Evolutionary conservation across 116 monocot genomes (phyloP), one percentile per base, ranked within the genome.

Genomic region (Trichopus zeylanicus): DNA sequence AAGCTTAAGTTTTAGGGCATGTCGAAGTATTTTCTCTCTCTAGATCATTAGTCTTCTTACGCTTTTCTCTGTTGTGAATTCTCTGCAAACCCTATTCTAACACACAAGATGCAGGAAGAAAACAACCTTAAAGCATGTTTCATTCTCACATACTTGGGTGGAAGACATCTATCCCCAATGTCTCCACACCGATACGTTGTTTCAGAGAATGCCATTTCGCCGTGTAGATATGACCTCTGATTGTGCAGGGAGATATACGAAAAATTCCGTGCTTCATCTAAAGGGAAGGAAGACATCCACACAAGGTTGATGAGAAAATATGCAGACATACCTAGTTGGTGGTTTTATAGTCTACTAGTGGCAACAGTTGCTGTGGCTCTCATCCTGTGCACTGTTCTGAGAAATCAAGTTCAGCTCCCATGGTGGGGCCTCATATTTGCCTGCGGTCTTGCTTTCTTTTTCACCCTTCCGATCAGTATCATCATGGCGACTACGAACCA

Each of bases 401-500:
- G 81, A 59, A 48, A 81, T 18, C 64, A 95, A 67, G 83, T 95
- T 63, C 95, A 95, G 64, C 84, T 95, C 1, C 89, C 80, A 56
- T 86, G 90, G 86, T 95, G 95, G 90, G 90, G 84, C 0, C 81
- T 95, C 48, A 29, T 90, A 49, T 84, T 95, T 42, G 90, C 95
- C 6, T 95, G 90, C 38, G 70, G 20, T 7, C 72, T 95, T 70
- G 87, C 95, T 51, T 90, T 89, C 63, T 1, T 77, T 9, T 90
- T 95, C 75, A 90, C 95, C 27, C 81, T 95, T 53, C 95, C 95
- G 15, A 87, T 87, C 67, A 87, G 83, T 64, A 90, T 90, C 76
- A 81, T 95, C 27, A 87, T 81, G 24, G 95, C 95, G 37, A 95
- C 95, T 12, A 95, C 95, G 29, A 95, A 95, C 51, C 86, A 95